Conservation (phyloP, 2,329 filamentous ascomycete species). For the Zymoseptoria crescenta region DNA sequence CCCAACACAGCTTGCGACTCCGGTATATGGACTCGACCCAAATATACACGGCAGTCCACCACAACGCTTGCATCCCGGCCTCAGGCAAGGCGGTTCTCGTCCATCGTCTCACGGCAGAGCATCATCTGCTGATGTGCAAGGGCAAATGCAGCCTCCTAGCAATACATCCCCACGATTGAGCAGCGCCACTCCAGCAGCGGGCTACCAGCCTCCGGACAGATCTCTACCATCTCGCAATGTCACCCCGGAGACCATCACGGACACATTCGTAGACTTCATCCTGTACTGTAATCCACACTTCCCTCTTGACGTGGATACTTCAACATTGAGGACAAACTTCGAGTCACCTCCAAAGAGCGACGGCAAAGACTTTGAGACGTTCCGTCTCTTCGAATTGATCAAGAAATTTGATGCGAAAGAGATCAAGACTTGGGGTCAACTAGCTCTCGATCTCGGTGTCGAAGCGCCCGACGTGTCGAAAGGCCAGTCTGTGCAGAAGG, state of each 20-base stretch:
- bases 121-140: slow-evolving; percentile 10
- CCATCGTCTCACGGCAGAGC: slow-evolving; percentile 8
- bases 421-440: slow-evolving; percentile 85
- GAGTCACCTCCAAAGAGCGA: slow-evolving; percentile 76
- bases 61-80: slow-evolving; percentile 15
- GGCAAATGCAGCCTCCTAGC: slow-evolving; percentile 19
- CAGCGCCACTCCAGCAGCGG: slow-evolving; percentile 10
- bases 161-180: slow-evolving; percentile 15
- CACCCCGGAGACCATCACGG: slow-evolving; percentile 63
- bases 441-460: slow-evolving; percentile 80
- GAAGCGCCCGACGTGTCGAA: slow-evolving; percentile 74
- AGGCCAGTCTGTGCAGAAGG: slow-evolving; percentile 75
- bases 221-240: slow-evolving; percentile 60
- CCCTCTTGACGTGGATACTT: slow-evolving; percentile 59
- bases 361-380: slow-evolving; percentile 77
- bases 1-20: slow-evolving; percentile 15
- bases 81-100: neutral
- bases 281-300: slow-evolving; percentile 85
- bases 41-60: slow-evolving; percentile 16
- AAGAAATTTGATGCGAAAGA: slow-evolving; percentile 70
- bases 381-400: slow-evolving; percentile 68
- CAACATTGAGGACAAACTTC: slow-evolving; percentile 66
- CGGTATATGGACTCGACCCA: slow-evolving; percentile 22
- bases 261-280: slow-evolving; percentile 77
- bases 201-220: slow-evolving; percentile 40